Evolutionary conservation across 495 filamentous ascomycete species (phyloP), one percentile per base, ranked within the genome.

Genomic region (Penicillium egyptiacum): DNA sequence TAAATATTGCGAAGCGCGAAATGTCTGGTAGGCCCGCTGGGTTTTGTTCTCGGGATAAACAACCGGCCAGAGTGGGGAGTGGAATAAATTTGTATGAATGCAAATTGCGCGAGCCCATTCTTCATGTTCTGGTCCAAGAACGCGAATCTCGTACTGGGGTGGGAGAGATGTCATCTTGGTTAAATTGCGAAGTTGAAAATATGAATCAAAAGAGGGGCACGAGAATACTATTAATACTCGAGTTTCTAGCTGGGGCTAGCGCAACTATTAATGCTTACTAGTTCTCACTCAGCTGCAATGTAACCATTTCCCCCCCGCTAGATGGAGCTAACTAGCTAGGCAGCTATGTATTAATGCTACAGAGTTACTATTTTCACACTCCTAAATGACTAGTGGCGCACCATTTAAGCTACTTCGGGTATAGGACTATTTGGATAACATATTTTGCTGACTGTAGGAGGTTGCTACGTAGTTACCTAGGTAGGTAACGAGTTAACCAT

Each of bases 21-120:
- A 39, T 2, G 16, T 17, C n/a, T 39, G 16, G n/a, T 39, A 39
- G 35, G 35, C 35, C 2, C 35, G 16, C 2, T 9, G 35, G 16
- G 0, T 39, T n/a, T 39, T 39, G 35, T 39, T 39, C 35, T 39
- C 35, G 3, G 35, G 35, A 17, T 39, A 39, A 4, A 39, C 35
- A 8, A 39, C 35, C 7, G 35, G 23, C 72, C 72, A 77, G 33
- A 74, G 40, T 3, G 71, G 67, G 23, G 60, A 65, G 61, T 66
- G 55, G 71, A 69, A 73, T 39, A 71, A n/a, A 56, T 74, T 75
- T 58, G 56, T 66, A 57, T 76, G 71, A 25, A 57, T 50, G 46
- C 73, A 54, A 51, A 79, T 69, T 4, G 74, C 74, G 9, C 35
- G 46, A 11, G 67, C 75, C 70, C 70, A 76, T 47, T 58, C 54